These are phyloP conservation scores for Schoenoplectus tabernaemontani DNA, from an alignment of 202 grass and related monocot genomes.

Conservation along the genomic window DNA sequence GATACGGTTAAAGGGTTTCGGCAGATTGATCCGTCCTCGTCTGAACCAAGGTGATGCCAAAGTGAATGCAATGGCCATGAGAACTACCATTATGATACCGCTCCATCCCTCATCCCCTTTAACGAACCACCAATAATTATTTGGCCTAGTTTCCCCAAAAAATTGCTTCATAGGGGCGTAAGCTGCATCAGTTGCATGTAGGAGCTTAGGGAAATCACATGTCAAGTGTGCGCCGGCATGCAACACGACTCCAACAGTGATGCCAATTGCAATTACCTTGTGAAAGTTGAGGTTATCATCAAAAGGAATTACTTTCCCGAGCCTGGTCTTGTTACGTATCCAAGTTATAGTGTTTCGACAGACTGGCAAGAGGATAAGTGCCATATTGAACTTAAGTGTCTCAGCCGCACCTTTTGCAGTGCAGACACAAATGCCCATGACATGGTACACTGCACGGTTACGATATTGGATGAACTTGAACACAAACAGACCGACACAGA, in stretches of 20 bases:
- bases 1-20: slow-evolving; percentile 24
- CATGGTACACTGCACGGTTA: slow-evolving; percentile 34
- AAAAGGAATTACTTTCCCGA: slow-evolving; percentile 37
- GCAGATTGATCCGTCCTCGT: slow-evolving; percentile 29
- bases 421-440: slow-evolving; percentile 87
- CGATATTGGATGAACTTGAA: slow-evolving; percentile 77
- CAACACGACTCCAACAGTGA: slow-evolving; percentile 33
- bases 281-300: slow-evolving; percentile 94
- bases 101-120: slow-evolving; percentile 72
- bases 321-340: slow-evolving; percentile 47
- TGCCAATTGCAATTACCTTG: slow-evolving; percentile 48
- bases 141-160: slow-evolving; percentile 30
- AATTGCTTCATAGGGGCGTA: slow-evolving; percentile 48
- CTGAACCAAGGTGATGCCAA: slow-evolving; percentile 70
- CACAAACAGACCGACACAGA: slow-evolving; percentile 39
- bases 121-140: slow-evolving; percentile 81
- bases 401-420: slow-evolving; percentile 78
- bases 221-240: slow-evolving; percentile 47
- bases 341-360: slow-evolving; percentile 91
- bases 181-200: slow-evolving; percentile 30
- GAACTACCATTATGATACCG: slow-evolving; percentile 51
- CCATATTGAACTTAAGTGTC: slow-evolving; percentile 98
- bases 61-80: slow-evolving; percentile 64
- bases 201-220: slow-evolving; percentile 75
- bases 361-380: slow-evolving; percentile 62